phyloP scores from a whole-genome alignment of 176 grass and related monocot genomes.

The Oryza punctata region DNA sequence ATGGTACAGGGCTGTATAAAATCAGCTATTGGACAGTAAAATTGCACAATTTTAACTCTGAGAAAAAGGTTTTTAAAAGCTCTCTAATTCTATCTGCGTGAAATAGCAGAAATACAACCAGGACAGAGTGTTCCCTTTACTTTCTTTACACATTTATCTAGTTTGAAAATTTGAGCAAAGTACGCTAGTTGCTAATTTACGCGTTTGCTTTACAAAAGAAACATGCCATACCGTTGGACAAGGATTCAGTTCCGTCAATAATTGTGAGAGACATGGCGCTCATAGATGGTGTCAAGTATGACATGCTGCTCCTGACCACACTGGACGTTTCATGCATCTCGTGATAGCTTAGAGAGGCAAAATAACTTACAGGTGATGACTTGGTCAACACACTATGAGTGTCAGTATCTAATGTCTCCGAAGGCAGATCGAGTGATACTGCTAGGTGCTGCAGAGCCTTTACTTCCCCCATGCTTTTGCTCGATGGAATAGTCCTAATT shows the following conservation, averaged over 20 bases:
- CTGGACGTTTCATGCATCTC: slow-evolving; percentile 38
- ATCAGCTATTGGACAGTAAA: slow-evolving; percentile 1
- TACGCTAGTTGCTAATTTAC: background rate
- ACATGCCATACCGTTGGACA: slow-evolving; percentile 44
- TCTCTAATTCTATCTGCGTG: background rate
- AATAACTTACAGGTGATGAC: slow-evolving; percentile 52
- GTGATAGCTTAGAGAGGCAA: slow-evolving; percentile 43
- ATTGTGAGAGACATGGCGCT: slow-evolving; percentile 22
- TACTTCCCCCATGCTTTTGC: slow-evolving; percentile 42
- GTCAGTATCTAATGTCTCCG: slow-evolving; percentile 35
- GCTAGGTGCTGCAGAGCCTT: slow-evolving; percentile 36
- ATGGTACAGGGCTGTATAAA: background rate
- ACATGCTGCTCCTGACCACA: slow-evolving; percentile 30
- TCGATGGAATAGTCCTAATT: slow-evolving; percentile 42
- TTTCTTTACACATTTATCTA: background rate
- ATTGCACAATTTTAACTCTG: background rate
- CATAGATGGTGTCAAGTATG: slow-evolving; percentile 30
- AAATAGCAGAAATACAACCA: background rate
- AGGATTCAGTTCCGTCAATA: slow-evolving; percentile 35
- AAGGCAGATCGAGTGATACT: slow-evolving; percentile 35
- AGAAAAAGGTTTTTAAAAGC: background rate
- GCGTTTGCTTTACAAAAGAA: slow-evolving; percentile 7
- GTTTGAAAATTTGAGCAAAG: slow-evolving; percentile 14
- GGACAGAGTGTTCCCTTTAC: background rate
- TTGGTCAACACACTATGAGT: slow-evolving; percentile 26